Evolutionary conservation across 106 monocot genomes (phyloP), one percentile per base, ranked within the genome.

Genomic region (Cymbidium sinense): DNA sequence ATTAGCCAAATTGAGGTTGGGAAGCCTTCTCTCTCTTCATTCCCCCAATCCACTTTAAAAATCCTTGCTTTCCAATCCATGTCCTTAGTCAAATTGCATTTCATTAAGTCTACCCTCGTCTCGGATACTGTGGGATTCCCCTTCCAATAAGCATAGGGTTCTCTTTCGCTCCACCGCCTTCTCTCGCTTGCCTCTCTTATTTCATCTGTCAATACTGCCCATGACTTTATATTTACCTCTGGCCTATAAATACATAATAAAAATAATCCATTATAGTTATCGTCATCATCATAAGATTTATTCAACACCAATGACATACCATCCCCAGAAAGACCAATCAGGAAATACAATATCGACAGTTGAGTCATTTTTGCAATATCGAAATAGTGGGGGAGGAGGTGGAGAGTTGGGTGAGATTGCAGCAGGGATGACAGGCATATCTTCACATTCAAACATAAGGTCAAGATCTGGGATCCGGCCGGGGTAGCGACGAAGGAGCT

Each of bases 241-340:
- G n/a, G n/a, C 91, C 91, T 88, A 30, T 41, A 64, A 6, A 64
- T 77, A 25, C 15, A 73, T 34, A 27, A 44, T 11, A 44, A 44
- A 11, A 4, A 44, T 44, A 44, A 44, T n/a, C n/a, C n/a, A n/a
- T n/a, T n/a, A n/a, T n/a, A n/a, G n/a, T n/a, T n/a, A n/a, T n/a
- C n/a, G n/a, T n/a, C n/a, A n/a, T n/a, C n/a, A n/a, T n/a, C n/a
- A n/a, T n/a, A n/a, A n/a, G n/a, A n/a, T n/a, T n/a, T n/a, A n/a
- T n/a, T n/a, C n/a, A n/a, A n/a, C n/a, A n/a, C n/a, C n/a, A n/a
- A 20, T 54, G 0, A 17, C 47, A 33, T 83, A 83, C 82, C 86
- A 86, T 65, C 88, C 88, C 91, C 88, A 88, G 86, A 86, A 91
- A 80, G 88, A 88, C 88, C 91, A 87, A 77, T 91, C 90, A 1